These are phyloP conservation scores for Neurospora africana DNA, from an alignment of 495 filamentous ascomycete species.

Conservation along the genomic window DNA sequence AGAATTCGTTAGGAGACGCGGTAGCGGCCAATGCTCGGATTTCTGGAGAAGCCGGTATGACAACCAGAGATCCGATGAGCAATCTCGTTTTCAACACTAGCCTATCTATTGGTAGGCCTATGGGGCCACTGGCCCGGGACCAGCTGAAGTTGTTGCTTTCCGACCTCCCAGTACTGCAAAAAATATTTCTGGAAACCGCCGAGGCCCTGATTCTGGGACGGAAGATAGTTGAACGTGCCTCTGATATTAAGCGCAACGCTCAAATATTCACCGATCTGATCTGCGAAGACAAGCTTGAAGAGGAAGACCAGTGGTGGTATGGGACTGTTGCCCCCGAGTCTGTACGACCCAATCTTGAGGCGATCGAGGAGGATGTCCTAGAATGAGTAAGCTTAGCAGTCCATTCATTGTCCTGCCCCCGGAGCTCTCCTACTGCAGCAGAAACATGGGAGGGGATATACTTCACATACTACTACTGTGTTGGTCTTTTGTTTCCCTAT, in stretches of 20 bases:
- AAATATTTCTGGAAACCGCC: conserved; percentile 43
- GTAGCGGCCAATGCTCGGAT: not conserved
- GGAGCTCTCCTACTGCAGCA: not conserved
- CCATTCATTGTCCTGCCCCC: not conserved
- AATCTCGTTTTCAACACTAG: conserved; percentile 42
- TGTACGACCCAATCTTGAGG: conserved; percentile 34
- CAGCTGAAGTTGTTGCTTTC: conserved; percentile 35
- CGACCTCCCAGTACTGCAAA: conserved; percentile 38
- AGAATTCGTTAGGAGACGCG: conserved; percentile 6
- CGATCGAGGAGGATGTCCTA: conserved; percentile 36
- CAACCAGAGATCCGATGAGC: not conserved
- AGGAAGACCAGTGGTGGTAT: conserved; percentile 45
- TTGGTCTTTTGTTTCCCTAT: not conserved
- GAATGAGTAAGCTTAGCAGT: conserved; percentile 13
- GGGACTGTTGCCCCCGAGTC: conserved; percentile 33
- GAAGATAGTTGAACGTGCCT: conserved; percentile 39
- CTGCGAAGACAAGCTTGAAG: conserved; percentile 38
- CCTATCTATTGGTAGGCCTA: conserved; percentile 43
- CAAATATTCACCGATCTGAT: conserved; percentile 44
- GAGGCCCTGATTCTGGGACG: conserved; percentile 44
- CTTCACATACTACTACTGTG: not conserved
- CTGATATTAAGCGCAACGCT: conserved; percentile 42
- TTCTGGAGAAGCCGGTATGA: not conserved
- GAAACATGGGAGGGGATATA: not conserved
- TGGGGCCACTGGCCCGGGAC: conserved; percentile 36